Percentiles rank a stretch among this genome's conserved stretches.
Conservation (phyloP, 345 rosid species). For the Streptanthus diversifolius region DNA sequence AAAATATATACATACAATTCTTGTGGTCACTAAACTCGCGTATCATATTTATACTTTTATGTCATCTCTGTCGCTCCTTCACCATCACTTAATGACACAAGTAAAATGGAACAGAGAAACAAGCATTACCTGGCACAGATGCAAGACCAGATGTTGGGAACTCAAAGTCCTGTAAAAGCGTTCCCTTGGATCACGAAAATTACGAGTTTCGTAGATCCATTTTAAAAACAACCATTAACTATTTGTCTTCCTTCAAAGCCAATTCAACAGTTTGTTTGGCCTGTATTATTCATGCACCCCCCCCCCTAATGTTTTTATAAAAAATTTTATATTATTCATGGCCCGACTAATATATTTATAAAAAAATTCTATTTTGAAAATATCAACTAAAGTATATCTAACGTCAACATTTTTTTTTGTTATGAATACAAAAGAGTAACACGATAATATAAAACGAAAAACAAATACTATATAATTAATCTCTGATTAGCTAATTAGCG, state of each 20-base stretch:
- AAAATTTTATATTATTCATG: no score
- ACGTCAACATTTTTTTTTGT: no score
- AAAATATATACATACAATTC: conserved; percentile 55
- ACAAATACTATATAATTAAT: no score
- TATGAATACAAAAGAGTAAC: no score
- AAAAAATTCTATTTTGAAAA: no score
- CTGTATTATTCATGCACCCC: conserved; percentile 39
- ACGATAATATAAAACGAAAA: no score
- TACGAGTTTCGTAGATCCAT: neutral
- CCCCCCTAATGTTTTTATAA: no score
- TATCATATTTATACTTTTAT: conserved; percentile 71
- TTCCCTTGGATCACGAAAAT: conserved; percentile 27
- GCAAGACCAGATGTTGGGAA: conserved; percentile 90
- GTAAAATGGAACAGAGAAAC: neutral
- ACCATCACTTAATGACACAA: conserved; percentile 63
- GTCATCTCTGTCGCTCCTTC: conserved; percentile 98
- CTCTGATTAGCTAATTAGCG: no score
- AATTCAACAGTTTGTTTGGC: conserved; percentile 67
- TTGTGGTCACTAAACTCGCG: conserved; percentile 85
- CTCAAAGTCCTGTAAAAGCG: conserved; percentile 78
- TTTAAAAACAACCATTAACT: conserved; percentile 41
- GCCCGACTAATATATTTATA: no score
- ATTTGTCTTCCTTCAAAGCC: conserved; percentile 60
- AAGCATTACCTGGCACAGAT: conserved; percentile 95
- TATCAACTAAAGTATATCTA: no score